Base-by-base conservation (phyloP, 192 early-diverging fungal genomes). In the Coemansia sp. region DNA sequence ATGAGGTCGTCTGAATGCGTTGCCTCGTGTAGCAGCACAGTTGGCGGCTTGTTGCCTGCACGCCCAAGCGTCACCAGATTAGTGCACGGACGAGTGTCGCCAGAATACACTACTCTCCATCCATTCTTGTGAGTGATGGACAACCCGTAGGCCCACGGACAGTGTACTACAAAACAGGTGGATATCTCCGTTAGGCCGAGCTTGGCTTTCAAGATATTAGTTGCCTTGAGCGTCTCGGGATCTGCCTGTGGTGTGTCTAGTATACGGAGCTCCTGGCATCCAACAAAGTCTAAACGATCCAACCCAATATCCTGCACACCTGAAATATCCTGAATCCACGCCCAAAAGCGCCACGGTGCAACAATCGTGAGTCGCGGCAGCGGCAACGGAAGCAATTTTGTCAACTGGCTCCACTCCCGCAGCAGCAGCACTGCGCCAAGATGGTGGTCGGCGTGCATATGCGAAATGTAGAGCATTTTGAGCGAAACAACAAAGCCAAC, bases 361-460 rank as follows among this genome's bases (percentile, higher is more conserved):
- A 87, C 63, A 23, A 87, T 65, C 5, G 68, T 77, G 18, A 85
- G 53, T 3, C 85, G 68, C n/a, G 73, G 65, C 42, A 23, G 42
- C 5, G 32, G 56, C n/a, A 23, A 59, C 2, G 48, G 52, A 64
- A 69, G 19, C 13, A 48, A 6, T 5, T 42, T 62, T 23, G 83
- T 84, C 49, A 92, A 84, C 83, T 87, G 66, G 62, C 82, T 87
- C 88, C 94, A 90, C 60, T 86, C 85, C 19, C 74, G 81, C 60
- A 99, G 77, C 47, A 99, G 63, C 32, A 87, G 73, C 6, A 93
- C 80, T 5, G 89, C 79, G 4, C 98, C 98, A 19, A 99, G 77
- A 73, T 98, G 98, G 69, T 99, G 98, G 77, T 99, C 98, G 32
- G 96, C 98, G 75, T 99, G 97, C 83, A 99, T 77, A 74, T 99